Conservation (phyloP, 164 flowering plant genomes). For the Tinospora cordifolia region DNA sequence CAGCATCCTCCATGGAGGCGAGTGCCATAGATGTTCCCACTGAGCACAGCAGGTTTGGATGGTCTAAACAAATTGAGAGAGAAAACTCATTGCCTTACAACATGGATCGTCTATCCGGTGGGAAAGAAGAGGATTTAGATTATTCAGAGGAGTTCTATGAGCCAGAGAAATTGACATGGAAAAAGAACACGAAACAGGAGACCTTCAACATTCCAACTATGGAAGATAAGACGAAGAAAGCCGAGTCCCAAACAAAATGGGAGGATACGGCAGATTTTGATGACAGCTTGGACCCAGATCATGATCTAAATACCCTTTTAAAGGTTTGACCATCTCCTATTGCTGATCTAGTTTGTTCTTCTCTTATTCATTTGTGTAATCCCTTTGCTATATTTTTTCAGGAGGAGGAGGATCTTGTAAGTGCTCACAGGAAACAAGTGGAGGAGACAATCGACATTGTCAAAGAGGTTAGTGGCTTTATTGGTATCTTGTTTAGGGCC, state of each 20-base stretch:
- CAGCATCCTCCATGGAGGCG: constrained; percentile 32
- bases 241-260: constrained; percentile 29
- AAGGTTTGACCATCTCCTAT: constrained; percentile 34
- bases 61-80: constrained; percentile 42
- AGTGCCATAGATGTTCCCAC: constrained; percentile 21
- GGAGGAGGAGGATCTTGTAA: constrained; percentile 79
- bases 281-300: constrained; percentile 39
- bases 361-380: background rate
- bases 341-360: background rate
- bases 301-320: constrained; percentile 54
- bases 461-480: constrained; percentile 46
- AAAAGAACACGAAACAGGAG: constrained; percentile 32
- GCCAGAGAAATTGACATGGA: constrained; percentile 38
- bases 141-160: constrained; percentile 38
- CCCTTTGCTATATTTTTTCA: constrained; percentile 15
- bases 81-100: constrained; percentile 32
- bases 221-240: constrained; percentile 35
- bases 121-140: constrained; percentile 43
- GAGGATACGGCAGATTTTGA: constrained; percentile 30
- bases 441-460: constrained; percentile 73
- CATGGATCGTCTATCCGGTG: constrained; percentile 38
- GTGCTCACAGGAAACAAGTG: constrained; percentile 61
- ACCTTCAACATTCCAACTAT: constrained; percentile 17
- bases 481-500: background rate
- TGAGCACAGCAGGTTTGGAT: constrained; percentile 42